Evolutionary conservation across 306 rosid species (phyloP).

Genomic region (Cicer bijugum): DNA sequence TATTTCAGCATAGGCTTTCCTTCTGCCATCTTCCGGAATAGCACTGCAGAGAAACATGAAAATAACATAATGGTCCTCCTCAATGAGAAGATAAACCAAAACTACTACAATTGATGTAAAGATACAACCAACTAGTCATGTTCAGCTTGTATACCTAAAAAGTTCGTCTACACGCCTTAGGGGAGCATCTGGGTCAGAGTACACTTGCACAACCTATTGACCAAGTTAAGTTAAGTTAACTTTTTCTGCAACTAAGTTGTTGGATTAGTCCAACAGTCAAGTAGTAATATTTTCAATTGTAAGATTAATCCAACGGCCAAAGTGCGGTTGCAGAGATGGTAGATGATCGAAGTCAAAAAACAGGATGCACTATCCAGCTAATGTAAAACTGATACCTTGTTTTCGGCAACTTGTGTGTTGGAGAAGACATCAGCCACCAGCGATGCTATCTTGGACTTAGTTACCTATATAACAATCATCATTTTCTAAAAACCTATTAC

Average conservation of each 20-base stretch:
- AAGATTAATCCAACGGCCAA: not conserved
- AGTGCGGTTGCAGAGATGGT: not conserved
- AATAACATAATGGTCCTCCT: conserved; percentile 16
- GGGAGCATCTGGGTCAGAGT: conserved; percentile 74
- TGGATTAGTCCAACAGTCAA: not conserved
- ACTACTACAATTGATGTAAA: conserved; percentile 4
- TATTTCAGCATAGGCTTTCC: conserved; percentile 74
- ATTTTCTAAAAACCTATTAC: conserved; percentile 28
- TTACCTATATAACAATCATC: conserved; percentile 56
- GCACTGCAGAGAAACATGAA: conserved; percentile 52
- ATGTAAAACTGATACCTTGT: conserved; percentile 65
- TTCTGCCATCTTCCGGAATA: conserved; percentile 89
- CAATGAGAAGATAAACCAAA: conserved; percentile 8
- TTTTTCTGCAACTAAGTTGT: not conserved
- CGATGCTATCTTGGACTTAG: conserved; percentile 79
- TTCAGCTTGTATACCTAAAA: conserved; percentile 61
- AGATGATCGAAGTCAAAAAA: not conserved
- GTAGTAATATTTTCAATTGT: not conserved
- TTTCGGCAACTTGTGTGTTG: conserved; percentile 88
- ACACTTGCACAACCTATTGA: conserved; percentile 78
- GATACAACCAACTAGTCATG: conserved; percentile 4
- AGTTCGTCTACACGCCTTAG: conserved; percentile 68
- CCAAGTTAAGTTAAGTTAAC: too few species aligned
- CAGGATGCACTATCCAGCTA: not conserved
- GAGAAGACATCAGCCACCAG: conserved; percentile 87